Percentiles rank a stretch among this genome's conserved stretches.
phyloP scores from a whole-genome alignment of 257 asterid species.

The Striga asiatica region DNA sequence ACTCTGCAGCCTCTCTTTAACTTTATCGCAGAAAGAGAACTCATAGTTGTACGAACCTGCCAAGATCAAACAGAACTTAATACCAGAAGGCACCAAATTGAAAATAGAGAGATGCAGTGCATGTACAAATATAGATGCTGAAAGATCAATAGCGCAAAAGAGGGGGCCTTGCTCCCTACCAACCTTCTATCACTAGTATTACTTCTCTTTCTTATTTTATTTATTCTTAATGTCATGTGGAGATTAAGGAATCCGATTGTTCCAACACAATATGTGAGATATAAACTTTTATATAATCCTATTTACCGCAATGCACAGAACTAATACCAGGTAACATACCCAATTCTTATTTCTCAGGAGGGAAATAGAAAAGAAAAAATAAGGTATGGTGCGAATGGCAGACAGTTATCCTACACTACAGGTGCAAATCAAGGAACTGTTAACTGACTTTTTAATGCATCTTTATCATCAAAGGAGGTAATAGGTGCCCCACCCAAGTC shows the following conservation, averaged over 20 bases:
- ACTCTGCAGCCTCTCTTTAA: constrained; percentile 71
- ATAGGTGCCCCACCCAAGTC: constrained; percentile 60
- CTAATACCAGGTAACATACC: neutral
- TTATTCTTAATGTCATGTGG: no score
- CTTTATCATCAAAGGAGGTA: constrained; percentile 60
- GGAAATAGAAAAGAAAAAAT: neutral
- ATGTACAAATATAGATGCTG: constrained; percentile 1
- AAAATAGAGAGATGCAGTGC: constrained; percentile 1
- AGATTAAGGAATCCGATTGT: neutral
- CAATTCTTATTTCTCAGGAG: no score
- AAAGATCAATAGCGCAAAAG: no score
- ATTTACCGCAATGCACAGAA: neutral
- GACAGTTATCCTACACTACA: neutral
- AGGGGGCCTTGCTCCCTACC: neutral
- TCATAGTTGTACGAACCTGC: constrained; percentile 72
- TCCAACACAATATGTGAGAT: neutral
- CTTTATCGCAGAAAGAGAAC: constrained; percentile 85
- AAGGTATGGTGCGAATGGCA: neutral
- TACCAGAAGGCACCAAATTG: constrained; percentile 3
- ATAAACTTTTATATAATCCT: neutral
- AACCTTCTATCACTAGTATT: neutral
- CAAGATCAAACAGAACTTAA: constrained; percentile 21
- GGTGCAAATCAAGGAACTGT: neutral
- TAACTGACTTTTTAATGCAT: constrained; percentile 75
- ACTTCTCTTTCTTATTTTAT: neutral